Evolutionary conservation across 1,284 basidiomycete genomes (phyloP).

Genomic region (Ganoderma lucidum): DNA sequence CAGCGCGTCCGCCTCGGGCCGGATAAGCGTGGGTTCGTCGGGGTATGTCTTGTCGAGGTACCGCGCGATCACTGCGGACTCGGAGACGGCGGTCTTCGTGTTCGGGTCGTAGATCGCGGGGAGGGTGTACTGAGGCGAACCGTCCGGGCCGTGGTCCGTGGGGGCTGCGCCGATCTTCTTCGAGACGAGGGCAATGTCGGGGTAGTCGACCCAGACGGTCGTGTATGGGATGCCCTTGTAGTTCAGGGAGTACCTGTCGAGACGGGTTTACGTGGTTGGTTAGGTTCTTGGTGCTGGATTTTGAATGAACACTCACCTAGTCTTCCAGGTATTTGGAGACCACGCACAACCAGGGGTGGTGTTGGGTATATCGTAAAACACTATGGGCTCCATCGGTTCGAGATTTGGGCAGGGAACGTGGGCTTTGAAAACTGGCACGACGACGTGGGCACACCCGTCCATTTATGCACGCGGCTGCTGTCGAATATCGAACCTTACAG

Average conservation of each 20-base stretch:
- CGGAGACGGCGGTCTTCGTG: conserved; percentile 38
- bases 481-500: background rate
- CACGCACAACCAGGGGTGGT: conserved; percentile 20
- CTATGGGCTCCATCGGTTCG: conserved; percentile 27
- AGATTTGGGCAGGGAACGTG: background rate
- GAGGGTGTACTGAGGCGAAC: conserved; percentile 40
- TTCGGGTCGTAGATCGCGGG: conserved; percentile 42
- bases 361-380: conserved; percentile 23
- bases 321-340: conserved; percentile 34
- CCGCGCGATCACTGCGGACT: conserved; percentile 42
- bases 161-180: conserved; percentile 40
- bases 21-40: conserved; percentile 36
- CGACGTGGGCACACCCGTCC: background rate
- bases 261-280: background rate
- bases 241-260: conserved; percentile 41
- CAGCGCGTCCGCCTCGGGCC: conserved; percentile 34
- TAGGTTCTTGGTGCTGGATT: background rate
- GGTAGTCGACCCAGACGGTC: conserved; percentile 46
- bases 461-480: background rate
- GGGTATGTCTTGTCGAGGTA: conserved; percentile 47
- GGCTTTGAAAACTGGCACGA: background rate
- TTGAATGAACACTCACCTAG: conserved; percentile 29
- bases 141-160: conserved; percentile 34
- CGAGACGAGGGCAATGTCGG: conserved; percentile 42
- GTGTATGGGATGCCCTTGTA: conserved; percentile 36